phyloP scores from a whole-genome alignment of 2,329 filamentous ascomycete genomes.

The Eutypa lata region DNA sequence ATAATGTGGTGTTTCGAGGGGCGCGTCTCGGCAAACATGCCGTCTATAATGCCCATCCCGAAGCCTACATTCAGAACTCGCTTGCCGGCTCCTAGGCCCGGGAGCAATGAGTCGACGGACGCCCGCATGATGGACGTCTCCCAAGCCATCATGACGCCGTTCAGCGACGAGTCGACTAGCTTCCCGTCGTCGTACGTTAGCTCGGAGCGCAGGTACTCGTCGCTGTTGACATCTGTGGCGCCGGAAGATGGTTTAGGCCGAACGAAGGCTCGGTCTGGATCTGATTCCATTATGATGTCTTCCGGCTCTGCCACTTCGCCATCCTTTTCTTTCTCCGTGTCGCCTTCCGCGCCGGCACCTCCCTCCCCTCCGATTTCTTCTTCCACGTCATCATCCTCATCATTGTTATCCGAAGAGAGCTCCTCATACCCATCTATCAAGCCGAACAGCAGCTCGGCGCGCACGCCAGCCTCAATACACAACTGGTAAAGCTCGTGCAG shows the following conservation, averaged over 20 bases:
- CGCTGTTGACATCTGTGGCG: constrained; percentile 53
- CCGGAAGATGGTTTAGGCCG: constrained; percentile 31
- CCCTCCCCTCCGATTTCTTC: constrained; percentile 33
- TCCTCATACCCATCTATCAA: constrained; percentile 78
- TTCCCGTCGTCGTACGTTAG: constrained; percentile 64
- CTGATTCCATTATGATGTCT: constrained; percentile 22
- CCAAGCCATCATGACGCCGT: constrained; percentile 94
- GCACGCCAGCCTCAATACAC: constrained; percentile 84
- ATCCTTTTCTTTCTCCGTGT: constrained; percentile 19
- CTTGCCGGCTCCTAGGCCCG: constrained; percentile 44
- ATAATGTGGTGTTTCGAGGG: constrained; percentile 77
- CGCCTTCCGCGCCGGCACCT: constrained; percentile 14
- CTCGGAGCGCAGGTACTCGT: constrained; percentile 65
- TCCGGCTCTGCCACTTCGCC: constrained; percentile 6
- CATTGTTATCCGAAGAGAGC: constrained; percentile 57
- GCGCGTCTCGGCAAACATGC: constrained; percentile 65
- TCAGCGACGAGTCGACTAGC: constrained; percentile 70
- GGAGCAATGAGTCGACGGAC: constrained; percentile 65
- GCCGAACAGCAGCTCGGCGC: constrained; percentile 83
- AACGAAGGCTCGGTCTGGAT: constrained; percentile 28
- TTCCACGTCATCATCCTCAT: constrained; percentile 43
- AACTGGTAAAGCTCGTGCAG: constrained; percentile 71
- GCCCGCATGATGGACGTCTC: constrained; percentile 82
- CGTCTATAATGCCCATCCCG: constrained; percentile 86
- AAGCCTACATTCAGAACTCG: constrained; percentile 83